Evolutionary conservation across 192 early-diverging fungal species (phyloP), one percentile per base, ranked within the genome.

Genomic region (Chytriomyces sp.): DNA sequence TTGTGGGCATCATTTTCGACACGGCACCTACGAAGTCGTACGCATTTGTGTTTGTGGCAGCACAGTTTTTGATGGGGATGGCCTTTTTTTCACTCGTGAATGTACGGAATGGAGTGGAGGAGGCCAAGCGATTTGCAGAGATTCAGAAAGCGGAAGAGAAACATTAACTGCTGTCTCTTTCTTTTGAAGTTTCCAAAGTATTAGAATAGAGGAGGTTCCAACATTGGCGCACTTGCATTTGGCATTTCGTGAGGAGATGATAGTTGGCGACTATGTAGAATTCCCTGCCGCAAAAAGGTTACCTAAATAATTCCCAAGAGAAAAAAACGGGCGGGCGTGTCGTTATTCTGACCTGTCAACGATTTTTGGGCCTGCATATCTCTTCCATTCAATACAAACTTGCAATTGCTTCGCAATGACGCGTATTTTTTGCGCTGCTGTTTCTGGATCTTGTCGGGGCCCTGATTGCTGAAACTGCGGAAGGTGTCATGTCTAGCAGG

Each of bases 1-100:
- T 93, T 56, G 89, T 89, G 10, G 90, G 81, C 22, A 83, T 83
- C 30, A 91, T 93, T 61, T 75, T 78, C 7, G 44, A 62, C 19
- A 78, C 86, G 3, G 81, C 81, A 10, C 22, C 22, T 22, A 31
- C 10, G 12, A 41, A 52, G 22, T 19, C 22, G 38, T 65, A 26
- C 4, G 19, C 49, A 28, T 65, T 65, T 49, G 7, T 65, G 4
- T 65, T 65, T 32, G n/a, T 65, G 63, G 5, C 17, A 17, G 33
- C 34, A 19, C 63, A 65, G 40, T 65, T 65, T 44, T 3, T 65
- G n/a, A 41, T 28, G 19, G 17, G 28, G 14, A 49, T 44, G 39
- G 22, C 22, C 7, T 26, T 65, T 10, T 65, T 65, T 44, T 22
- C 8, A 6, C 34, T 65, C 28, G 63, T 49, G 37, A 32, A 65